Base-by-base conservation (phyloP, 495 filamentous ascomycete genomes). In the Beverwykella pulmonaria region DNA sequence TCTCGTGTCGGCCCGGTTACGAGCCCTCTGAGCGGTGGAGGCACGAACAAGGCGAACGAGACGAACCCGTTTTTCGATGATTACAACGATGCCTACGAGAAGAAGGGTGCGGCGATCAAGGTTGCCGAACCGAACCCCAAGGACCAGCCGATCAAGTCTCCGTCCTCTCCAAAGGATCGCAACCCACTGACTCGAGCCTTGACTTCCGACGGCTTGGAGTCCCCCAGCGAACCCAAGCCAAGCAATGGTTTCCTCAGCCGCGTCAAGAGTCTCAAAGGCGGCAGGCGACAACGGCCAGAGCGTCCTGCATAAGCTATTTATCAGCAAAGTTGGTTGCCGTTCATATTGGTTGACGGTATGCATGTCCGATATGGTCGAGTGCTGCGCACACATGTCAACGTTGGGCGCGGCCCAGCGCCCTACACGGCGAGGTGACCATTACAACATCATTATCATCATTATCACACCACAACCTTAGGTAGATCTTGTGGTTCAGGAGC, bases 1-100 rank as follows among this genome's bases (percentile, higher is more conserved):
- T 71, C 72, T 6, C 72, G 75, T 7, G 75, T 73, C 49, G 69
- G 70, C 12, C 59, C 32, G 23, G 53, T 29, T 8, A 65, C 14
- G 12, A 57, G 61, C 19, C 68, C 74, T 19, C 63, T 52, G 19
- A 78, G 74, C 57, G 71, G 71, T 0, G 77, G 78, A 12, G 77
- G 74, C 8, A 66, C 60, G 53, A 71, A 36, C 7, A 76, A 74
- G 26, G 60, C 74, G 48, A 80, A 82, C 53, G 86, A 94, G 60
- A 79, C 81, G 47, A 97, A 94, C 75, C 93, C 92, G 4, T 97
- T 96, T 81, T 95, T 96, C 76, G 82, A 84, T 62, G 92, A 96
- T 50, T 95, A 90, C 71, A 87, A 89, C 62, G 83, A 84, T 20
- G 87, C 85, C 3, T 89, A 89, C 71, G 89, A 92, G 34, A 86